These are phyloP conservation scores for Yamadazyma scolyti DNA, from an alignment of 805 yeast species.

Conservation along the genomic window DNA sequence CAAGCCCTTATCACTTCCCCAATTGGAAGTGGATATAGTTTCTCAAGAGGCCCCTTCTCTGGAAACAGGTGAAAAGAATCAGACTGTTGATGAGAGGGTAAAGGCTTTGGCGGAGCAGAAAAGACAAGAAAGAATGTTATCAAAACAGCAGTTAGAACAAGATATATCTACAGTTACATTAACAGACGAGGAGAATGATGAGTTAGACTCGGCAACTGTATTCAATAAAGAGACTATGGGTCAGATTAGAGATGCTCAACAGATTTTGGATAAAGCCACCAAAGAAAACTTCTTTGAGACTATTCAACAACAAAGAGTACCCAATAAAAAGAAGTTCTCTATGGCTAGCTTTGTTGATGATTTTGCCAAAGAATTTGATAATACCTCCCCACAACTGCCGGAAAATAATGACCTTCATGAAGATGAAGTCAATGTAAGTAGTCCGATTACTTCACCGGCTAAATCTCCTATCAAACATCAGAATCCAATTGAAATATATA, in stretches of 20 bases:
- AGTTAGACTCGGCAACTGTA: slow-evolving; percentile 20
- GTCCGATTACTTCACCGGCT: slow-evolving; percentile 6
- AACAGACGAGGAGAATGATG: slow-evolving; percentile 39
- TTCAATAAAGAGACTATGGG: slow-evolving; percentile 18
- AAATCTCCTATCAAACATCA: slow-evolving; percentile 11
- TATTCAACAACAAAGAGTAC: slow-evolving; percentile 2
- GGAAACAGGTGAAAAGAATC: no score
- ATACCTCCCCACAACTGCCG: slow-evolving; percentile 25
- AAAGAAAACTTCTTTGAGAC: slow-evolving; percentile 17
- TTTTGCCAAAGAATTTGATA: slow-evolving; percentile 16
- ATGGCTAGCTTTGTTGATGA: slow-evolving; percentile 29
- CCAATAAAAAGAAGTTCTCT: slow-evolving; percentile 20
- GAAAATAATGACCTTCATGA: slow-evolving; percentile 1
- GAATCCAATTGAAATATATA: slow-evolving; percentile 34
- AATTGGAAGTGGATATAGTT: slow-evolving; percentile 22
- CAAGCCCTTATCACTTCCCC: slow-evolving; percentile 35
- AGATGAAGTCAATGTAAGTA: slow-evolving; percentile 2
- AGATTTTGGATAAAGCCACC: slow-evolving; percentile 31
- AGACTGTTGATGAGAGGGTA: slow-evolving; percentile 13
- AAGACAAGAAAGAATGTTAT: slow-evolving; percentile 14
- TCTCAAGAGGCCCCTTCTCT: not conserved
- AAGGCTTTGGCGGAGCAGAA: slow-evolving; percentile 17
- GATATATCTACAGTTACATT: slow-evolving; percentile 30
- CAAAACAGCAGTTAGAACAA: slow-evolving; percentile 19
- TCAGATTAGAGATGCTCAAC: slow-evolving; percentile 24